Evolutionary conservation across 208 protist genomes (phyloP), one percentile per base, ranked within the genome.

Genomic region (Acanthamoeba sp.): DNA sequence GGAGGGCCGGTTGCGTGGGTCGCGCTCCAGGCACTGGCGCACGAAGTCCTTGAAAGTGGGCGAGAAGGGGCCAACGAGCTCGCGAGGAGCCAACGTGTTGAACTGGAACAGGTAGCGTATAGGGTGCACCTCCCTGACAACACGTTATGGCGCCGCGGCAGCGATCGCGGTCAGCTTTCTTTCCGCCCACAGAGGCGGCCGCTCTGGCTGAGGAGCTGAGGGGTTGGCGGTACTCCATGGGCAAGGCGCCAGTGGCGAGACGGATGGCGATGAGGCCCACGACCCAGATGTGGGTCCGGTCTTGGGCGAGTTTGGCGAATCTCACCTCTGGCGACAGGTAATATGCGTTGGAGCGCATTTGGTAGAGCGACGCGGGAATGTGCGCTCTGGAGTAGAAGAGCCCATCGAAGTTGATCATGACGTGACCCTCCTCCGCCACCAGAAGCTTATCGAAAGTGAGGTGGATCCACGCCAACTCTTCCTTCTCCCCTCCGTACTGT

Each of bases 211-310:
- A 20, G 10, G 6, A 6, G 6, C 48, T 55, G n/a, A n/a, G n/a
- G n/a, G n/a, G n/a, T n/a, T 48, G 42, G 3, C 6, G 4, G 57
- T 71, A 71, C 64, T 36, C 18, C 32, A 40, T 29, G 64, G 64
- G 64, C 32, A 71, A 36, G 32, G 6, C 36, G 20, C 73, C 73
- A 3, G 73, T 82, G 20, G 42, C 73, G 6, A 82, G 34, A 3
- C 22, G 73, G 12, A 82, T 82, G 73, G n/a, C 24, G 36, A 52
- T 82, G 73, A 82, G 9, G 34, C 73, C 73, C n/a, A 82, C 16
- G 10, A 38, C 73, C 73, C 73, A 82, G 32, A 82, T 50, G 36
- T 82, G 27, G 34, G 73, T 6, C 36, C 73, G 64, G n/a, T 32
- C 7, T 14, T 6, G 27, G 20, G 20, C 59, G 18, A n/a, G n/a